Conservation (phyloP, 2,329 filamentous ascomycete species). For the Didymella sp. region DNA sequence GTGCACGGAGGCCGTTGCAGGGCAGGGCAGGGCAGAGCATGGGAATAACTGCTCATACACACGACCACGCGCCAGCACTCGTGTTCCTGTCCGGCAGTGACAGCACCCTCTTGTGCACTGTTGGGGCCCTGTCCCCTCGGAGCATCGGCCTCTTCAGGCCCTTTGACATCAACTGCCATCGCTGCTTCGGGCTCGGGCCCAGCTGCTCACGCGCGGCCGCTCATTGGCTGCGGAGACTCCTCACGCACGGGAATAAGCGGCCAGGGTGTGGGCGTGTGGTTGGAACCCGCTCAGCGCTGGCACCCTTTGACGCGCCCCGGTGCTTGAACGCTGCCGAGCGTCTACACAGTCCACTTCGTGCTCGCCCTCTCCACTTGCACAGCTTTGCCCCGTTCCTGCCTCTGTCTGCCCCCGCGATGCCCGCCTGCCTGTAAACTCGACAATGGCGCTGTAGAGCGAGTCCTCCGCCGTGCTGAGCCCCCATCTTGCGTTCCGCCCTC, state of each 20-base stretch:
- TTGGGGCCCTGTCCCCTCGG: conserved; percentile 4
- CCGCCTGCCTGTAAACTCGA: conserved; percentile 11
- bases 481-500: conserved; percentile 28
- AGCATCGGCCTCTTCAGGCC: conserved; percentile 8
- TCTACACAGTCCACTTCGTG: conserved; percentile 8
- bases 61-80: not conserved
- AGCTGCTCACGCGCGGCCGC: not conserved
- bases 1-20: too few relatives aligned
- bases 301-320: not conserved
- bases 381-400: conserved; percentile 5
- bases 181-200: conserved; percentile 19
- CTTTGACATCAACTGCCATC: not conserved
- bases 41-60: not conserved
- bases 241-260: too few relatives aligned
- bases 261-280: too few relatives aligned
- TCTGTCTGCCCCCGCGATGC: conserved; percentile 20
- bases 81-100: not conserved
- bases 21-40: not conserved
- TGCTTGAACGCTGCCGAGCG: conserved; percentile 18
- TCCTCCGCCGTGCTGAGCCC: conserved; percentile 9
- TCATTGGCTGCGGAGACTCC: conserved; percentile 32
- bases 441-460: conserved; percentile 20
- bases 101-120: not conserved
- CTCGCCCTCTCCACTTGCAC: conserved; percentile 10
- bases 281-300: conserved; percentile 5